phyloP scores from a whole-genome alignment of 495 filamentous ascomycete genomes.

The Elasticomyces elasticus region DNA sequence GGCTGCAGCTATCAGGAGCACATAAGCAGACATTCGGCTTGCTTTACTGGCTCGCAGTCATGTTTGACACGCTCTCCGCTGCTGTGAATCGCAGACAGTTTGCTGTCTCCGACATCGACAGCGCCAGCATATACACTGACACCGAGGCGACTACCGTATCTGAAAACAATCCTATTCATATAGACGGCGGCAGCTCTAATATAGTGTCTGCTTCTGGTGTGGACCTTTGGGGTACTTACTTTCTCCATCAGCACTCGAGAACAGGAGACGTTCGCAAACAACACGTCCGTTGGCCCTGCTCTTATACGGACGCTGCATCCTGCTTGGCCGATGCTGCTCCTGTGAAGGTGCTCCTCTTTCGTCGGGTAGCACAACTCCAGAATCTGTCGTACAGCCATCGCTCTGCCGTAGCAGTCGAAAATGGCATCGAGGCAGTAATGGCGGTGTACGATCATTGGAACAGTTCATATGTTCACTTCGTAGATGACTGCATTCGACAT shows the following conservation, averaged over 20 bases:
- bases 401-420: conserved; percentile 26
- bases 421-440: conserved; percentile 31
- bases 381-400: conserved; percentile 28
- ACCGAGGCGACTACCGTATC: not conserved
- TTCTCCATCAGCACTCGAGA: conserved; percentile 19
- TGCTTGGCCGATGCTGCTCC: conserved; percentile 37
- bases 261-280: conserved; percentile 12
- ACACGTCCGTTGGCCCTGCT: conserved; percentile 36
- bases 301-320: conserved; percentile 34
- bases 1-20: not conserved
- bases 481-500: conserved; percentile 35
- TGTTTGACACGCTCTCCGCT: conserved; percentile 42
- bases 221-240: conserved; percentile 31
- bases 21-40: conserved; percentile 36
- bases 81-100: conserved; percentile 39
- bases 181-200: too few relatives aligned
- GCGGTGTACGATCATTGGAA: conserved; percentile 40
- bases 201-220: not conserved
- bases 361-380: conserved; percentile 38
- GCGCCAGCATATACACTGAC: conserved; percentile 25
- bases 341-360: conserved; percentile 42
- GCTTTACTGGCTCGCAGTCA: conserved; percentile 42
- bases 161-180: too few relatives aligned
- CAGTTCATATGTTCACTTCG: conserved; percentile 34
- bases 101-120: conserved; percentile 41